phyloP scores from a whole-genome alignment of 108 stramenopile species.

The Cyclotella cryptica region DNA sequence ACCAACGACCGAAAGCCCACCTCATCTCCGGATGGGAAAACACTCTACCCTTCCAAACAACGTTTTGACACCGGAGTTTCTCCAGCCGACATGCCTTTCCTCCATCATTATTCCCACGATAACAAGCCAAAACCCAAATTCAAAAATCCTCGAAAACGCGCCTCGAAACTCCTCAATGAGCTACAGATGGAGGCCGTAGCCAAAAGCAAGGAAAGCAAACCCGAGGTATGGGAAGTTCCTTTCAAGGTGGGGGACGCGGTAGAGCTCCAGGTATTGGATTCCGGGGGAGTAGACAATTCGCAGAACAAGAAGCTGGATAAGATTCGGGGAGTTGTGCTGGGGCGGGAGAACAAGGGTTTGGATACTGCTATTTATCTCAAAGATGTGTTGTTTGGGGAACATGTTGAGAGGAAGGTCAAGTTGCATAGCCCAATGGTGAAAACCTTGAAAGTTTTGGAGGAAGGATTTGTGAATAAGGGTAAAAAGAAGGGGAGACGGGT shows the following conservation, averaged over 20 bases:
- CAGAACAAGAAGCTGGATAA: constrained; percentile 67
- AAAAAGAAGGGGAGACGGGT: constrained; percentile 89
- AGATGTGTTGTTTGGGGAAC: constrained; percentile 82
- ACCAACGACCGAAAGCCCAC: constrained; percentile 12
- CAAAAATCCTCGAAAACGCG: constrained; percentile 80
- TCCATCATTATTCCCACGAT: constrained; percentile 30
- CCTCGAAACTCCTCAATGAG: constrained; percentile 73
- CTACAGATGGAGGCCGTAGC: constrained; percentile 65
- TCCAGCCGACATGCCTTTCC: constrained; percentile 48
- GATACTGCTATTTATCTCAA: constrained; percentile 70
- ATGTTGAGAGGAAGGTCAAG: constrained; percentile 79
- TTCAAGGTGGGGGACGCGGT: constrained; percentile 85
- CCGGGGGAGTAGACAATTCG: constrained; percentile 67
- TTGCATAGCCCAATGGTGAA: constrained; percentile 83
- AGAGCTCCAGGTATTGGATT: constrained; percentile 69
- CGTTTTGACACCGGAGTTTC: constrained; percentile 47
- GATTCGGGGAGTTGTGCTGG: constrained; percentile 82
- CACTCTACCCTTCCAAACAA: constrained; percentile 46
- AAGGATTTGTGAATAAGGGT: constrained; percentile 88
- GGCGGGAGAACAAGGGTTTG: constrained; percentile 69
- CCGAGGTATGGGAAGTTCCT: constrained; percentile 59
- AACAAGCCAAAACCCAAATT: constrained; percentile 68
- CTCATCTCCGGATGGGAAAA: constrained; percentile 37
- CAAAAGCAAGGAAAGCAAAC: constrained; percentile 57
- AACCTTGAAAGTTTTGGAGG: constrained; percentile 79